phyloP scores from a whole-genome alignment of 2,329 filamentous ascomycete genomes.

The Pseudogymnoascus sp. region DNA sequence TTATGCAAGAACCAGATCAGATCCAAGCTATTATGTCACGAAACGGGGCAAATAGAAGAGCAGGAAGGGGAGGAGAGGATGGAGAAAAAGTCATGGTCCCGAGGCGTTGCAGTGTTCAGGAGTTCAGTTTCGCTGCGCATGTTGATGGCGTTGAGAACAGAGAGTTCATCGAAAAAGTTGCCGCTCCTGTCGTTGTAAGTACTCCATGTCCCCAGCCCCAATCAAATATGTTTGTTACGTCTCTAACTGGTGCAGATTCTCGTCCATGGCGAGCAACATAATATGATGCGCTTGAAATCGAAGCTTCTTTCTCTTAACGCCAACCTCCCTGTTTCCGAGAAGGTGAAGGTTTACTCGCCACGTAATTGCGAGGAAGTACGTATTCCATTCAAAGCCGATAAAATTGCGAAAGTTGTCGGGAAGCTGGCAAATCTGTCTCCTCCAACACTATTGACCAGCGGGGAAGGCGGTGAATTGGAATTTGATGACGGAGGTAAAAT shows the following conservation, averaged over 20 bases:
- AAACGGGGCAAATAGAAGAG: slow-evolving; percentile 53
- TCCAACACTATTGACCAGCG: slow-evolving; percentile 35
- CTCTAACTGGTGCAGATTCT: slow-evolving; percentile 56
- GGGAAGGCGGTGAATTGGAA: slow-evolving; percentile 30
- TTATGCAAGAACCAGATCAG: slow-evolving; percentile 88
- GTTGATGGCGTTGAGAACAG: slow-evolving; percentile 94
- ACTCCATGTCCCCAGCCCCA: neutral
- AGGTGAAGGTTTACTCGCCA: slow-evolving; percentile 88
- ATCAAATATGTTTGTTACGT: neutral
- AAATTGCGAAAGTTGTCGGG: slow-evolving; percentile 91
- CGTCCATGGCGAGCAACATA: slow-evolving; percentile 93
- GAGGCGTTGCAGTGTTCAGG: slow-evolving; percentile 82
- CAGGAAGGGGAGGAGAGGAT: slow-evolving; percentile 51
- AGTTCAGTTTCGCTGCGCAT: slow-evolving; percentile 92
- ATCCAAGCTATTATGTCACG: slow-evolving; percentile 90
- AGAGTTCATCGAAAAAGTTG: slow-evolving; percentile 93
- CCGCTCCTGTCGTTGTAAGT: slow-evolving; percentile 84
- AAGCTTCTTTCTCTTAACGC: slow-evolving; percentile 89
- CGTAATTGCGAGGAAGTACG: slow-evolving; percentile 91
- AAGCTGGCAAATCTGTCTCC: slow-evolving; percentile 78
- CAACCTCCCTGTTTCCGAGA: slow-evolving; percentile 55
- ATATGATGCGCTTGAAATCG: slow-evolving; percentile 95
- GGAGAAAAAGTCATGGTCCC: slow-evolving; percentile 89
- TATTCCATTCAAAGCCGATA: slow-evolving; percentile 93
- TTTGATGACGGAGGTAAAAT: slow-evolving; percentile 44